Evolutionary conservation across 352 stramenopile genomes (phyloP).

Genomic region (Paralagenidium karlingii): DNA sequence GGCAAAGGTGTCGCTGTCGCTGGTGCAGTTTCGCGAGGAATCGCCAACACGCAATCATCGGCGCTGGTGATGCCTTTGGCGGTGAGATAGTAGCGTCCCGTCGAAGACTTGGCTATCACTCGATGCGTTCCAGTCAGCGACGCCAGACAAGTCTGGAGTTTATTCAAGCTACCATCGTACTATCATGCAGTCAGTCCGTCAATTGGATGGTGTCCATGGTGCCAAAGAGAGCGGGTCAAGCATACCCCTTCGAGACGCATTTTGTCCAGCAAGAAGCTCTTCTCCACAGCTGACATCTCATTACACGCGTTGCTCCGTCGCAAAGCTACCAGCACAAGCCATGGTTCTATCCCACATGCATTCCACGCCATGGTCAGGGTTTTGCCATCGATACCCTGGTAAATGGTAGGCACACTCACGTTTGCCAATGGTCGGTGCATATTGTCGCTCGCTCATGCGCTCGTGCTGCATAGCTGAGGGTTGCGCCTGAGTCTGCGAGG

Average conservation of each 20-base stretch:
- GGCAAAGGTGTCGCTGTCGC: too few species aligned
- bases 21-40: too few species aligned
- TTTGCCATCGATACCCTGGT: too few species aligned
- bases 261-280: constrained; percentile 18
- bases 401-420: too few species aligned
- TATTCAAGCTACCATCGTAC: constrained; percentile 35
- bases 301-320: constrained; percentile 17
- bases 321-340: constrained; percentile 57
- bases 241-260: constrained; percentile 39
- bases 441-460: too few species aligned
- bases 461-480: too few species aligned
- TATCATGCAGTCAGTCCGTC: constrained; percentile 6
- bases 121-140: constrained; percentile 43
- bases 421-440: too few species aligned
- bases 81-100: constrained; percentile 38
- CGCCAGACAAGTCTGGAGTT: constrained; percentile 41
- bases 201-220: too few species aligned
- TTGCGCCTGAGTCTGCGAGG: too few species aligned
- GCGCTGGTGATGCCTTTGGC: constrained; percentile 33
- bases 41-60: constrained; percentile 30
- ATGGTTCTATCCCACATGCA: constrained; percentile 43
- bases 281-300: constrained; percentile 18
- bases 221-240: background rate
- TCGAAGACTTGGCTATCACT: constrained; percentile 28
- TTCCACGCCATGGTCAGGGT: too few species aligned